Base-by-base conservation (phyloP, 495 filamentous ascomycete species). In the Penicillium herquei region DNA sequence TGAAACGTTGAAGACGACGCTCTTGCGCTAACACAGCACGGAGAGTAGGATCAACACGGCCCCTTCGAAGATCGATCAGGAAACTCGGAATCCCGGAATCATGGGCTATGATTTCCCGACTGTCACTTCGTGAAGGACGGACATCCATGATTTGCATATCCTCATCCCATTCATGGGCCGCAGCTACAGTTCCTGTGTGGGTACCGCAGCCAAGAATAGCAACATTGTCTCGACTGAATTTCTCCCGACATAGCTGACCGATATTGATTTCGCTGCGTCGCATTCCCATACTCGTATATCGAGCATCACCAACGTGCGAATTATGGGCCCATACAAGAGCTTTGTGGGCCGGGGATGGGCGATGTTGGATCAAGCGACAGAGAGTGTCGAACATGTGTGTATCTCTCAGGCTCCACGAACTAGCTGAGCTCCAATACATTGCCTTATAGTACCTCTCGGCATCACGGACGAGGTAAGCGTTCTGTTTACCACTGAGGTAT, bases 281-380 rank as follows among this genome's bases (percentile, higher is more conserved):
- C 45, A 59, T 69, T 3, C 80, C 75, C 79, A 84, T 85, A 55
- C 72, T 77, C 3, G 81, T 84, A 14, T 71, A 76, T 9, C 82
- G 69, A 12, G 82, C 81, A 56, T 85, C 81, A n/a, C 82, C 81
- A 44, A 82, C 69, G 45, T 84, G 82, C 26, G 80, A 83, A 58
- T 84, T 85, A 55, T 84, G 82, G 51, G 80, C 82, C 82, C 82
- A 84, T 1, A 84, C 77, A 26, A 85, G 69, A 3, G 78, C 82
- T 44, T 82, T 83, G 31, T 68, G 70, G 53, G 5, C 66, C 63
- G 33, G 52, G 16, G 39, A 70, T 10, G 61, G 71, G 17, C 76
- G 74, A 39, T 75, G 69, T 37, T 78, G 64, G 26, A 83, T 58
- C 4, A 81, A 55, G 6, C 80, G 75, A 4, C 59, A 52, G 30